Evolutionary conservation across 2,329 filamentous ascomycete species (phyloP), one percentile per base, ranked within the genome.

Genomic region (Gnomoniopsis sp.): DNA sequence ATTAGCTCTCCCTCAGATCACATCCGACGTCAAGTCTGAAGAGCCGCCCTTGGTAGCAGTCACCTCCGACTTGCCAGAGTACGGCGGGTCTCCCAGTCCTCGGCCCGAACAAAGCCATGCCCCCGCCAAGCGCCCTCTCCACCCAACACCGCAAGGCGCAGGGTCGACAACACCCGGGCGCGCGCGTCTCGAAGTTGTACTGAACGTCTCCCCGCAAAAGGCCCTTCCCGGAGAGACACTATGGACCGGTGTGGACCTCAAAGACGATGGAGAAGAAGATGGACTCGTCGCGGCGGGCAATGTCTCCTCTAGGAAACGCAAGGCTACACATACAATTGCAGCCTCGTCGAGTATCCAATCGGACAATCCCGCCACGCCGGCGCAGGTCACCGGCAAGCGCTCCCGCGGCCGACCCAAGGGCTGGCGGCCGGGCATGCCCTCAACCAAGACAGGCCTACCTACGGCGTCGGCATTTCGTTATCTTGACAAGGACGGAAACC

Each of bases 381-480:
- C 34, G 23, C 3, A 3, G 22, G 38, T 11, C 38, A 43, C 48
- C 15, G 59, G 23, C 43, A 61, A 50, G 38, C 56, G 59, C 34
- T 38, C 49, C 6, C 57, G 60, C 11, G 60, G 60, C 14, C 55
- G 60, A 34, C 60, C 60, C n/a, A 61, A 61, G 49, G 60, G 60
- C 43, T 62, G 60, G 60, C 48, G 55, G n/a, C 60, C 60, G 12
- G 60, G 60, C 30, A 62, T 62, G 60, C 58, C 58, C 15, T 61
- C 58, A 10, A 48, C 48, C 21, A 60, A 57, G 34, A 57, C 60
- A 3, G 49, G 34, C 19, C 34, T 47, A 3, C 49, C 53, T 6
- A 57, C 54, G 1, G 36, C 54, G 19, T 49, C 38, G 8, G 52
- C 46, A 10, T 22, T 26, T 23, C 50, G 41, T 7, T 14, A 58